Evolutionary conservation across 2,329 filamentous ascomycete species (phyloP).

Genomic region (Ambrosiella cleistominuta): DNA sequence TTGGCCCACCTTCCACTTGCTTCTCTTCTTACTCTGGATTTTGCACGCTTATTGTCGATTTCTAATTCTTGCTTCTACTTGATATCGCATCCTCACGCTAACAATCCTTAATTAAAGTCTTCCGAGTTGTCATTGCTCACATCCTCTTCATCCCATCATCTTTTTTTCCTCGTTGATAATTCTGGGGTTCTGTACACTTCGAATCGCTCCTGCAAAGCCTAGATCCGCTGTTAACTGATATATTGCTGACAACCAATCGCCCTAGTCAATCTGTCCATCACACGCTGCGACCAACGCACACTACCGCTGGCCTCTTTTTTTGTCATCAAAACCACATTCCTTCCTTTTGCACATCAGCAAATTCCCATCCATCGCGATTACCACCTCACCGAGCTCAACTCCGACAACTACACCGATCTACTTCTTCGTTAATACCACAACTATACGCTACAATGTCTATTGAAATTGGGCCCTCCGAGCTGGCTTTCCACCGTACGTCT

Average conservation of each 20-base stretch:
- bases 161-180: too few species aligned
- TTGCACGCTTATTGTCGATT: too few species aligned
- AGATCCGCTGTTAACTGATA: not conserved
- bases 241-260: not conserved
- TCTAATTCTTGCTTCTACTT: too few species aligned
- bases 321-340: conserved; percentile 1
- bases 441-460: conserved; percentile 57
- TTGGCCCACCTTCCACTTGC: too few species aligned
- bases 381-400: not conserved
- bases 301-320: conserved; percentile 11
- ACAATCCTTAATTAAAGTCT: too few species aligned
- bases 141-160: too few species aligned
- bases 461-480: conserved; percentile 78
- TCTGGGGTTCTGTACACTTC: not conserved
- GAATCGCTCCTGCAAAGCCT: not conserved
- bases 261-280: not conserved
- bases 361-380: not conserved
- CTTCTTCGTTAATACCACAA: not conserved
- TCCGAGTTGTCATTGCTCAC: too few species aligned
- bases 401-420: not conserved
- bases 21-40: too few species aligned
- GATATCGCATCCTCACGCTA: too few species aligned
- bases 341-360: not conserved
- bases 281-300: not conserved
- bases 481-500: conserved; percentile 77